These are phyloP conservation scores for Solanum chacoense DNA, from an alignment of 305 asterid species.

Conservation along the genomic window DNA sequence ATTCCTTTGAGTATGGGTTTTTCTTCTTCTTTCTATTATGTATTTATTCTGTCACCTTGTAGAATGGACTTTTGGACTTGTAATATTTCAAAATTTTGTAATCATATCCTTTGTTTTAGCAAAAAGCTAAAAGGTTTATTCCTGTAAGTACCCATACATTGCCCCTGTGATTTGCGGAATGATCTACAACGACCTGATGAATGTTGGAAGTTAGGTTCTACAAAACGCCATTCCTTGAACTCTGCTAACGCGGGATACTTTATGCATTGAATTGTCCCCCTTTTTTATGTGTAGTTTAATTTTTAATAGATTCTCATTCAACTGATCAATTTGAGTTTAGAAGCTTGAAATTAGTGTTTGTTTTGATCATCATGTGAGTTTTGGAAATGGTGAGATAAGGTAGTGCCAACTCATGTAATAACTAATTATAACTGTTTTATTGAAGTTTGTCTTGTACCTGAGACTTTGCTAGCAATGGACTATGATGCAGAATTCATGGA, in stretches of 20 bases:
- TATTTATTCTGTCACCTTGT: background rate
- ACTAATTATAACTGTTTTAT: background rate
- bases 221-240: background rate
- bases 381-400: background rate
- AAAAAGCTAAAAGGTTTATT: background rate
- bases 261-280: background rate
- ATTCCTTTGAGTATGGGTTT: background rate
- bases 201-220: background rate
- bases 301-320: background rate
- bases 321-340: background rate
- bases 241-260: background rate
- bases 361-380: background rate
- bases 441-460: background rate
- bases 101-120: background rate
- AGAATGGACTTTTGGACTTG: background rate
- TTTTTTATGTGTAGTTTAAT: background rate
- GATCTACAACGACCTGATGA: background rate
- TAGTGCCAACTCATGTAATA: background rate
- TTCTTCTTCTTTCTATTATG: background rate
- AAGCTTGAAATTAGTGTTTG: background rate
- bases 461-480: slow-evolving; percentile 15
- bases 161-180: background rate
- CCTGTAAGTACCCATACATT: background rate
- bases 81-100: background rate
- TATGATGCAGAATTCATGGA: slow-evolving; percentile 31